Evolutionary conservation across 495 filamentous ascomycete species (phyloP).

Genomic region (Neurospora discreta): DNA sequence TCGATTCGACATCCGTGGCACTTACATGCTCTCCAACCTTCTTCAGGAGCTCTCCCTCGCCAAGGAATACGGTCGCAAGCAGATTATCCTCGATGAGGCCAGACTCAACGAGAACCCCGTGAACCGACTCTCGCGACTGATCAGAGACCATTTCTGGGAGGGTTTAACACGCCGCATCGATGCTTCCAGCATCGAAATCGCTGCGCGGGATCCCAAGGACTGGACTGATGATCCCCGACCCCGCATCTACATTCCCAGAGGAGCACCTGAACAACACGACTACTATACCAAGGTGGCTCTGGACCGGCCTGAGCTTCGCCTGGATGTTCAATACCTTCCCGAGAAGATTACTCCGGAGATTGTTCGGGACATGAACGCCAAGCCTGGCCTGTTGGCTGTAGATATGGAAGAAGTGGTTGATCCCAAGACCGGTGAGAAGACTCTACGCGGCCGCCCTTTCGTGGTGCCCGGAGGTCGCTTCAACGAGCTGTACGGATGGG

Average conservation of each 20-base stretch:
- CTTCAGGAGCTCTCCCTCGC: slow-evolving; percentile 88
- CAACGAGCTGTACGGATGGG: slow-evolving; percentile 96
- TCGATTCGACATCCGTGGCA: slow-evolving; percentile 76
- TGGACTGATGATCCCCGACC: slow-evolving; percentile 80
- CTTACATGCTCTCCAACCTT: slow-evolving; percentile 91
- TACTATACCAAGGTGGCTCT: slow-evolving; percentile 73
- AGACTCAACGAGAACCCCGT: slow-evolving; percentile 89
- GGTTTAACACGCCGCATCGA: slow-evolving; percentile 82
- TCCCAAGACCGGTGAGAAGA: slow-evolving; percentile 50
- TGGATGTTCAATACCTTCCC: slow-evolving; percentile 73
- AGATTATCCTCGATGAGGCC: slow-evolving; percentile 77
- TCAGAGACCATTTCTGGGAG: slow-evolving; percentile 82
- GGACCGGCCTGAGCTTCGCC: slow-evolving; percentile 63
- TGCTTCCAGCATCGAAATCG: slow-evolving; percentile 72
- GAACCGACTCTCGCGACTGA: slow-evolving; percentile 69
- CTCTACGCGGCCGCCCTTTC: slow-evolving; percentile 73
- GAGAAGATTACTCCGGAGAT: slow-evolving; percentile 67
- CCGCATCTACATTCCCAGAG: slow-evolving; percentile 83
- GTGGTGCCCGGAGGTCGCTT: slow-evolving; percentile 93
- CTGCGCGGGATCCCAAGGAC: slow-evolving; percentile 80
- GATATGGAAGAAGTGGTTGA: slow-evolving; percentile 72
- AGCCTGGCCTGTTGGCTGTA: slow-evolving; percentile 79
- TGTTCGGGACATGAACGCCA: slow-evolving; percentile 58
- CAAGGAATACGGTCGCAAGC: slow-evolving; percentile 69
- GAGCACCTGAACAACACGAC: slow-evolving; percentile 73